Evolutionary conservation across 129 eudicot genomes (phyloP), one percentile per base, ranked within the genome.

Genomic region (Centaurea solstitialis): DNA sequence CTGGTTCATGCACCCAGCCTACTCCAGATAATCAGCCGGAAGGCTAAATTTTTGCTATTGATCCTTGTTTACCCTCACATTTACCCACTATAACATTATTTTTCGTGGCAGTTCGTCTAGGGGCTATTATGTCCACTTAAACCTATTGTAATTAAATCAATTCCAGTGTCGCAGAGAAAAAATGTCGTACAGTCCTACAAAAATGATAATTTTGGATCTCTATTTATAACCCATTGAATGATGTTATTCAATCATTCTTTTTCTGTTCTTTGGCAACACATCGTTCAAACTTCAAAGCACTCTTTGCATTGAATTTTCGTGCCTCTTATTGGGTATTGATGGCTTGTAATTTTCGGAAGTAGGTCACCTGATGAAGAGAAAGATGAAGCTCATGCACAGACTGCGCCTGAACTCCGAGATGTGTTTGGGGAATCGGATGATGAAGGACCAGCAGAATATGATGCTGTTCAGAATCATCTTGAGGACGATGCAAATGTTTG

Each of bases 341-440:
- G 43, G 38, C 70, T 73, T 65, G 15, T 61, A 30, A 67, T 50
- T 81, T 81, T 72, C 79, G 21, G 40, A 71, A 57, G 87, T 75
- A 90, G 91, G 85, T 92, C 97, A 69, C 86, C 88, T 67, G 97
- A 80, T 37, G 90, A 95, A 64, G 99, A 92, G 85, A 91, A 87
- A 81, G 97, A 93, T 80, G 93, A 86, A 71, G 87, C 87, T 84
- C 90, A 93, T 64, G 75, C 90, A 66, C 87, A 87, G 26, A 81
- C 91, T 80, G 94, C 91, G 12, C 97, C 98, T 8, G 99, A 93
- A 86, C 88, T 96, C 53, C 97, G 96, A 85, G 98, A 96, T 83
- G 99, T 96, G 53, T 96, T 96, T 87, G 99, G 99, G 35, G 99
- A 93, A 77, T 93, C 99, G 17, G 99, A 96, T 72, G 99, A 96